Conservation (phyloP, 2,329 filamentous ascomycete genomes). For the Nemania serpens region DNA sequence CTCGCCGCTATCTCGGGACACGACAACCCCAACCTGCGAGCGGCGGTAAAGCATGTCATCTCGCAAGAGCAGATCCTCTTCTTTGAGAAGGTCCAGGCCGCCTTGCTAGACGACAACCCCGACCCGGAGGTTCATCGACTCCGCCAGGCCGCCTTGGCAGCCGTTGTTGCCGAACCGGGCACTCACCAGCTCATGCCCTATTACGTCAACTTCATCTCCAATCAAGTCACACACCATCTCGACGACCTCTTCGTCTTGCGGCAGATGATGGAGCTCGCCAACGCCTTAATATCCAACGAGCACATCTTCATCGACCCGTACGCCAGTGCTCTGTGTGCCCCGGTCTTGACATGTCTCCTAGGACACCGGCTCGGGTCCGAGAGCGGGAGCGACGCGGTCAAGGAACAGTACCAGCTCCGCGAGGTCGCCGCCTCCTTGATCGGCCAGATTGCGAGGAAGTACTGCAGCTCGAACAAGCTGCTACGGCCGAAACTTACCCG, state of each 20-base stretch:
- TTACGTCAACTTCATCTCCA: slow-evolving; percentile 93
- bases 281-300: slow-evolving; percentile 82
- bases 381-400: slow-evolving; percentile 56
- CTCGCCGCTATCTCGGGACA: slow-evolving; percentile 82
- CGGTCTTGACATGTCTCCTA: slow-evolving; percentile 89
- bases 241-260: slow-evolving; percentile 87
- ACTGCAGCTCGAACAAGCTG: slow-evolving; percentile 77
- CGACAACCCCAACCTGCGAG: slow-evolving; percentile 83
- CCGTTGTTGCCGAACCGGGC: slow-evolving; percentile 85
- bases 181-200: slow-evolving; percentile 96
- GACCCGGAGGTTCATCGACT: slow-evolving; percentile 75
- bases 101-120: slow-evolving; percentile 84
- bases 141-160: slow-evolving; percentile 82
- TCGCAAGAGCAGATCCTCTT: slow-evolving; percentile 96
- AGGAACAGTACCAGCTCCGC: slow-evolving; percentile 77
- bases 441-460: slow-evolving; percentile 78
- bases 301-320: slow-evolving; percentile 73
- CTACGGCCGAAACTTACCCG: slow-evolving; percentile 87
- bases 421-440: slow-evolving; percentile 84
- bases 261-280: slow-evolving; percentile 89
- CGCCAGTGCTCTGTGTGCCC: slow-evolving; percentile 72
- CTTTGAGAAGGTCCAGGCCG: slow-evolving; percentile 92
- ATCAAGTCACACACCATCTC: slow-evolving; percentile 92
- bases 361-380: slow-evolving; percentile 74
- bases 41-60: slow-evolving; percentile 92